These are phyloP conservation scores for Leccinellum rugosiceps DNA, from an alignment of 768 basidiomycete genomes.

Conservation along the genomic window DNA sequence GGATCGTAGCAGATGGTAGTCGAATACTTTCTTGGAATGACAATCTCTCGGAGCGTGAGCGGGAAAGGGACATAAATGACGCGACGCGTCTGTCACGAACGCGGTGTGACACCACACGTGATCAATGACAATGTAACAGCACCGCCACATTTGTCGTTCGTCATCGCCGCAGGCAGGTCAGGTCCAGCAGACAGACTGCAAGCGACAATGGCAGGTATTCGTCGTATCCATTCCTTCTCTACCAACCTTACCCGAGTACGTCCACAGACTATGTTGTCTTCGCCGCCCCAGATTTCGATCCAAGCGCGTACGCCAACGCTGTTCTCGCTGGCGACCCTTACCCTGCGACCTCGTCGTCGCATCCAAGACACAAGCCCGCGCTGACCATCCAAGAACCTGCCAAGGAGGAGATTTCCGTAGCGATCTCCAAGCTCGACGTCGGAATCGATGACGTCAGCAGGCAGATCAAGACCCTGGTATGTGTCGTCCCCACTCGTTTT, in stretches of 20 bases:
- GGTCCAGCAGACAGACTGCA: not conserved
- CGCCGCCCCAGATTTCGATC: conserved; percentile 70
- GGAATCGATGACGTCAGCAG: conserved; percentile 90
- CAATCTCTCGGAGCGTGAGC: not conserved
- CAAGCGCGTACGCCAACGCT: conserved; percentile 88
- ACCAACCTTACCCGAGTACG: not conserved
- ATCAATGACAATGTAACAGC: conserved; percentile 10
- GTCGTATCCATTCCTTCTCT: not conserved
- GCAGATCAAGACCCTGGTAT: conserved; percentile 81
- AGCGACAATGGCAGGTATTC: conserved; percentile 20
- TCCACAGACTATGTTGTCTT: conserved; percentile 71
- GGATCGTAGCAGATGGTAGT: conserved; percentile 13
- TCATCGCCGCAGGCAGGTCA: too few species aligned
- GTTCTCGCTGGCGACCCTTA: conserved; percentile 83
- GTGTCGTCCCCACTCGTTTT: conserved; percentile 21
- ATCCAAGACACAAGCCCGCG: conserved; percentile 15
- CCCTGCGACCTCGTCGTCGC: conserved; percentile 39
- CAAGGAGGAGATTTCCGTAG: conserved; percentile 86
- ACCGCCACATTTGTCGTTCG: conserved; percentile 15
- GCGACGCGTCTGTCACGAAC: conserved; percentile 28
- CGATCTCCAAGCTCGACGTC: conserved; percentile 81
- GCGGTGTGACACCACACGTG: conserved; percentile 32
- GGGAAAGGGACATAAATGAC: not conserved
- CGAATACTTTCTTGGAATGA: conserved; percentile 22
- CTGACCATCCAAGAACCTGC: conserved; percentile 47